Conservation (phyloP, 1,284 basidiomycete species). For the Rhodotorula sp. region DNA sequence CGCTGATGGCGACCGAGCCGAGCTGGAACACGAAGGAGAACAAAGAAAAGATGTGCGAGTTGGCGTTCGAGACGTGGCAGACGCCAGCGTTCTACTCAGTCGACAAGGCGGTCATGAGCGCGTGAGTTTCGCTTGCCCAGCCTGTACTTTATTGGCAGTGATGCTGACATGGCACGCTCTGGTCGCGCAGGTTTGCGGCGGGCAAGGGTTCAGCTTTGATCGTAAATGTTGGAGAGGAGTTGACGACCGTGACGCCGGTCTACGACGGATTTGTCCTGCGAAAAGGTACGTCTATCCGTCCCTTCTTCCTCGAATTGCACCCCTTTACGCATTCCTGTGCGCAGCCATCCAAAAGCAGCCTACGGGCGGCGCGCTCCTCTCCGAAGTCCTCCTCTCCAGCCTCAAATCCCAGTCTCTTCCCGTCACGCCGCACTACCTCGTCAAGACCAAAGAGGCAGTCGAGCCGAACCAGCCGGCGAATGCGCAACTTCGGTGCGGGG, state of each 20-base stretch:
- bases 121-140: constrained; percentile 58
- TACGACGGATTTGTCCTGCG: constrained; percentile 97
- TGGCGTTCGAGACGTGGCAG: constrained; percentile 94
- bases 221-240: constrained; percentile 85
- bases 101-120: constrained; percentile 90
- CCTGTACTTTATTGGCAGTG: neutral
- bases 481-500: constrained; percentile 25
- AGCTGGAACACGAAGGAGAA: constrained; percentile 91
- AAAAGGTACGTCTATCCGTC: constrained; percentile 62
- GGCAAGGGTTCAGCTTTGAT: constrained; percentile 95
- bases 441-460: constrained; percentile 64
- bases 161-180: neutral
- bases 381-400: constrained; percentile 42
- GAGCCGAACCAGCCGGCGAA: constrained; percentile 61
- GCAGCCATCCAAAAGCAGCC: constrained; percentile 46
- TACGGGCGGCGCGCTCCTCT: constrained; percentile 42
- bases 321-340: no score
- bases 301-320: neutral
- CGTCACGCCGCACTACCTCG: constrained; percentile 78
- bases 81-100: constrained; percentile 96
- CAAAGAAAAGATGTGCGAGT: constrained; percentile 87
- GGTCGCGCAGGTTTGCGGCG: constrained; percentile 72
- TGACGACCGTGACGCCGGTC: constrained; percentile 87
- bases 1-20: constrained; percentile 89
- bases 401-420: constrained; percentile 44